Percentiles rank a stretch among this genome's conserved stretches.
These are phyloP conservation scores for Ceratocystiopsis brevicomis DNA, from an alignment of 2,329 filamentous ascomycete species.

Conservation along the genomic window DNA sequence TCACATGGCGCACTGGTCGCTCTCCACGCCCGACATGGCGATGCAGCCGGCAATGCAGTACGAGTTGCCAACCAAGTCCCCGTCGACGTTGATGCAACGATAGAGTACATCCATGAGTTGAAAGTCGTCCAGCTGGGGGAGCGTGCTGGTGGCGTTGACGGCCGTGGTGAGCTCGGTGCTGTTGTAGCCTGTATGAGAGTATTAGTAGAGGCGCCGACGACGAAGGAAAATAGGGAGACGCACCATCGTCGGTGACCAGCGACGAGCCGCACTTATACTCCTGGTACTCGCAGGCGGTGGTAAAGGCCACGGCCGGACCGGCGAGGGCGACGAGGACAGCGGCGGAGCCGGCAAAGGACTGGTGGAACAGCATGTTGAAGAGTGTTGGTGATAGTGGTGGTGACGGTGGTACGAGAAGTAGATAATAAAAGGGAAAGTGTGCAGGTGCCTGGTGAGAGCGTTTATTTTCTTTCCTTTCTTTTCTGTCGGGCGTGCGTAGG, in stretches of 20 bases:
- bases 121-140: constrained; percentile 4
- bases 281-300: constrained; percentile 5
- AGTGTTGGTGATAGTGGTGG: not conserved
- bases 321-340: not conserved
- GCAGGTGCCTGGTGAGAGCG: not conserved
- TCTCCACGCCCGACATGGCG: constrained; percentile 2
- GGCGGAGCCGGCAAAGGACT: not conserved
- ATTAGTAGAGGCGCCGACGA: not conserved
- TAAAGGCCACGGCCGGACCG: not conserved
- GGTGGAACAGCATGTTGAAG: not conserved
- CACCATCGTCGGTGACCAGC: constrained; percentile 2
- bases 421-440: not conserved
- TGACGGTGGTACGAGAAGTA: not conserved
- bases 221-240: not conserved
- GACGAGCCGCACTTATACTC: constrained; percentile 6
- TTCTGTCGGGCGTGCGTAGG: not conserved
- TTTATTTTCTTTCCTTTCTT: not conserved
- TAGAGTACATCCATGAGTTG: constrained; percentile 7
- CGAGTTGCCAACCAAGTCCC: constrained; percentile 7
- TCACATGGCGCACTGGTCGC: constrained; percentile 8
- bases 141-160: constrained; percentile 5
- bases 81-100: constrained; percentile 6
- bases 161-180: constrained; percentile 4
- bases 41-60: constrained; percentile 9
- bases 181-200: constrained; percentile 5